These are phyloP conservation scores for Graphilbum sp. DNA, from an alignment of 2,329 filamentous ascomycete genomes.

Conservation along the genomic window DNA sequence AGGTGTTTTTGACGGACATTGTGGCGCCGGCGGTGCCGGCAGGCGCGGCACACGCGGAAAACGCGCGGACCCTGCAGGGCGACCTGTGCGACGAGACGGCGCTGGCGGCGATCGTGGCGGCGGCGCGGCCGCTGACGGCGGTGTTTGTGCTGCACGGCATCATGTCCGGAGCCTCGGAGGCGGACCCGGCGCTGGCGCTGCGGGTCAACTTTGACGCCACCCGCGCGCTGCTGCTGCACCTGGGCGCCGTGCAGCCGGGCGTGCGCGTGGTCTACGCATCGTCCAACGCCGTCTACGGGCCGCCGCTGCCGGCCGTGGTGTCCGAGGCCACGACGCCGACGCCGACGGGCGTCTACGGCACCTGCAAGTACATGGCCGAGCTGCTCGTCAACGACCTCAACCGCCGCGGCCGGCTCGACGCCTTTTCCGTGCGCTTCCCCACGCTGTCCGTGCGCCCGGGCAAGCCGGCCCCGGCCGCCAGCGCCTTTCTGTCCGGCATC, in stretches of 20 bases:
- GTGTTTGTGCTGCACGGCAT: conserved; percentile 50
- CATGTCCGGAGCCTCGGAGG: conserved; percentile 49
- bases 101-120: conserved; percentile 23
- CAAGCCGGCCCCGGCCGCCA: conserved; percentile 42
- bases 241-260: conserved; percentile 31
- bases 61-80: conserved; percentile 31
- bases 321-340: conserved; percentile 35
- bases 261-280: conserved; percentile 44
- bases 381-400: conserved; percentile 47
- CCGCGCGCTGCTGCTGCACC: conserved; percentile 29
- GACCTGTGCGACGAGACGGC: conserved; percentile 26
- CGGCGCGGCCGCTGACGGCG: conserved; percentile 29
- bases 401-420: conserved; percentile 39
- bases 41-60: conserved; percentile 28
- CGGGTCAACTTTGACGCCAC: conserved; percentile 46
- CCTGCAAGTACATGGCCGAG: conserved; percentile 47
- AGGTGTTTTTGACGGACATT: conserved; percentile 34
- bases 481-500: conserved; percentile 46
- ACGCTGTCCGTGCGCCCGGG: conserved; percentile 46
- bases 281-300: conserved; percentile 47
- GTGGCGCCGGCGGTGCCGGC: conserved; percentile 32
- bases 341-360: conserved; percentile 45
- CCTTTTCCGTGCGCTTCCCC: conserved; percentile 40
- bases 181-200: conserved; percentile 41
- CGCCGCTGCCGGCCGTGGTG: conserved; percentile 35